Evolutionary conservation across 2,329 filamentous ascomycete species (phyloP).

Genomic region (Penicillium sp.): DNA sequence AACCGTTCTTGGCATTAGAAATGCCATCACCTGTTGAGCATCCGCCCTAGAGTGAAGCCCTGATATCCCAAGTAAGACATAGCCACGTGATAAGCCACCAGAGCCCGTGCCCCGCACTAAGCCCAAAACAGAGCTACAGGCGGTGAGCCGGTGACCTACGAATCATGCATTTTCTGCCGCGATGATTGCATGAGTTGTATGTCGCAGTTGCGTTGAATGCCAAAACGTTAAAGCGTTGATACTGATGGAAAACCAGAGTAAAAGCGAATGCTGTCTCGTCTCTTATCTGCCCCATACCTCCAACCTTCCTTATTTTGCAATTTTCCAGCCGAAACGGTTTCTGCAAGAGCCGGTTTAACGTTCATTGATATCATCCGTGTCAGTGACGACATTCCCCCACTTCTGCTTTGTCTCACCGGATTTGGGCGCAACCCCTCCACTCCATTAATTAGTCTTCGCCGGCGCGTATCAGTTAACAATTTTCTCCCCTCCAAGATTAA

Average conservation of each 20-base stretch:
- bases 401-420: constrained; percentile 44
- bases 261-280: background rate
- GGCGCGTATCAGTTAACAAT: constrained; percentile 9
- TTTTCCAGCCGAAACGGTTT: background rate
- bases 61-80: background rate
- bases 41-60: too few relatives aligned
- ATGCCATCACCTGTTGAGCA: too few relatives aligned
- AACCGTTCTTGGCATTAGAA: too few relatives aligned
- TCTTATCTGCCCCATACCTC: background rate
- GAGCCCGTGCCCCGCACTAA: constrained; percentile 10
- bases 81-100: background rate
- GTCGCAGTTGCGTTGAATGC: background rate
- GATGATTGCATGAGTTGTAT: background rate
- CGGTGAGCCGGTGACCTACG: background rate
- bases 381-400: constrained; percentile 19
- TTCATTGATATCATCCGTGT: constrained; percentile 7
- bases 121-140: constrained; percentile 5
- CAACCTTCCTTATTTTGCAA: background rate
- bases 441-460: constrained; percentile 19
- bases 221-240: background rate
- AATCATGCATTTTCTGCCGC: background rate
- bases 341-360: background rate
- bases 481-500: constrained; percentile 5
- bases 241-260: background rate
- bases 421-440: constrained; percentile 29